A percentile compares a stretch with the other conserved stretches of the same genome.
Evolutionary conservation across 2,329 filamentous ascomycete genomes (phyloP).

Genomic region (Didymella lethalis): DNA sequence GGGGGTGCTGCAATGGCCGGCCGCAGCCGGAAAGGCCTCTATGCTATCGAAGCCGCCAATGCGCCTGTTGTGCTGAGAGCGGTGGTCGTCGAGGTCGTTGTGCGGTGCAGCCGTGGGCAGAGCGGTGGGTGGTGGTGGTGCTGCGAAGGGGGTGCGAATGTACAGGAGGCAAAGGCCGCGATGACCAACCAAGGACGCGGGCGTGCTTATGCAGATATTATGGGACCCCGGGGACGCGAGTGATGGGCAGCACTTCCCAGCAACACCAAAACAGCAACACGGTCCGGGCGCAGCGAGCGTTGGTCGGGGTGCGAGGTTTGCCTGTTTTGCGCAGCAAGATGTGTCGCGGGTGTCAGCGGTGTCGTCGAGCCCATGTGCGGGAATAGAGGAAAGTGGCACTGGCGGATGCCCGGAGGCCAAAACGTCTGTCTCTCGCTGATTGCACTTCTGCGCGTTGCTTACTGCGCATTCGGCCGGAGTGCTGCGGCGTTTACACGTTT

Average conservation of each 20-base stretch:
- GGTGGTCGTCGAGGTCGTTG: slow-evolving; percentile 13
- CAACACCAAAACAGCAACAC: slow-evolving; percentile 12
- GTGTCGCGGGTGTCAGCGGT: slow-evolving; percentile 10
- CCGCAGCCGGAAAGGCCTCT: slow-evolving; percentile 51
- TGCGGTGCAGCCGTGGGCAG: slow-evolving; percentile 21
- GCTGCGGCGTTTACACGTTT: slow-evolving; percentile 18
- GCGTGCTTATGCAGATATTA: slow-evolving; percentile 26
- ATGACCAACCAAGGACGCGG: slow-evolving; percentile 6
- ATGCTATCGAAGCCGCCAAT: slow-evolving; percentile 43
- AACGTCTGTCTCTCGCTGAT: slow-evolving; percentile 9
- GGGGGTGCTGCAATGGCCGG: slow-evolving; percentile 41
- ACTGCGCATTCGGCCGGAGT: slow-evolving; percentile 22
- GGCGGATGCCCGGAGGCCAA: slow-evolving; percentile 19
- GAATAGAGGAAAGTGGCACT: slow-evolving; percentile 10
- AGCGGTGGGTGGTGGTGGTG: slow-evolving; percentile 27
- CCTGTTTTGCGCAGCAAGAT: slow-evolving; percentile 7
- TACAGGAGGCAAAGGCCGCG: slow-evolving; percentile 14
- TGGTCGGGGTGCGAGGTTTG: slow-evolving; percentile 15
- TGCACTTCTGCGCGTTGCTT: slow-evolving; percentile 20
- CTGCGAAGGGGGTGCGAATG: slow-evolving; percentile 21
- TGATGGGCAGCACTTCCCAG: slow-evolving; percentile 16
- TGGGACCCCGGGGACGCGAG: slow-evolving; percentile 18
- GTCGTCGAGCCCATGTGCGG: slow-evolving; percentile 16
- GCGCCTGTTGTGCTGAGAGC: slow-evolving; percentile 24
- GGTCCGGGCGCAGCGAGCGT: slow-evolving; percentile 22